A percentile compares a stretch with the other conserved stretches of the same genome.
Evolutionary conservation across 2,329 filamentous ascomycete species (phyloP).

Genomic region (Mariannaea sp.): DNA sequence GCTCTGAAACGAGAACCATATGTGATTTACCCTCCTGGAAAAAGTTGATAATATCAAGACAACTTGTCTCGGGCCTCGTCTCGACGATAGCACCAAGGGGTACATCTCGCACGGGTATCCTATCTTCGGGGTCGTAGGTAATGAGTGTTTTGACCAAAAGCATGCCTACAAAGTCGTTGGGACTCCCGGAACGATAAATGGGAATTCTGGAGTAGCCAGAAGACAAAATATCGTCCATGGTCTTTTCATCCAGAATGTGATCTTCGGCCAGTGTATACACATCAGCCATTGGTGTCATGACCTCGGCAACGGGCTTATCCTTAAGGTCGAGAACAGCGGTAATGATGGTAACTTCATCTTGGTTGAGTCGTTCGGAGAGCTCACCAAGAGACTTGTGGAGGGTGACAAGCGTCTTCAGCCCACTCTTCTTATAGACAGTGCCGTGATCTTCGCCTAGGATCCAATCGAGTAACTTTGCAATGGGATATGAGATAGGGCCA

Average conservation of each 20-base stretch:
- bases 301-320: conserved; percentile 89
- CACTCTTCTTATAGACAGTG: conserved; percentile 97
- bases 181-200: conserved; percentile 84
- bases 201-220: conserved; percentile 96
- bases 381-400: conserved; percentile 90
- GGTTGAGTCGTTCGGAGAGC: conserved; percentile 85
- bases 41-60: conserved; percentile 98
- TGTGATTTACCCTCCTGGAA: conserved; percentile 99
- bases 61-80: conserved; percentile 93
- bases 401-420: conserved; percentile 93
- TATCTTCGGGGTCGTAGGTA: conserved; percentile 96
- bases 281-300: conserved; percentile 99
- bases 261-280: conserved; percentile 98
- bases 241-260: conserved; percentile 87
- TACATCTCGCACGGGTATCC: conserved; percentile 85
- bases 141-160: conserved; percentile 98
- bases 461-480: conserved; percentile 91
- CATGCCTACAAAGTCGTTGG: conserved; percentile 94
- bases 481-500: conserved; percentile 89
- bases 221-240: conserved; percentile 91
- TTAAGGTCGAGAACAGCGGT: conserved; percentile 95
- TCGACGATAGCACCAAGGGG: conserved; percentile 92
- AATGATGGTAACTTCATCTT: conserved; percentile 98
- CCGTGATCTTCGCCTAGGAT: conserved; percentile 94
- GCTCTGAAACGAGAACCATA: conserved; percentile 94